Conservation (phyloP, 2,329 filamentous ascomycete genomes). For the Aulographum hederae region DNA sequence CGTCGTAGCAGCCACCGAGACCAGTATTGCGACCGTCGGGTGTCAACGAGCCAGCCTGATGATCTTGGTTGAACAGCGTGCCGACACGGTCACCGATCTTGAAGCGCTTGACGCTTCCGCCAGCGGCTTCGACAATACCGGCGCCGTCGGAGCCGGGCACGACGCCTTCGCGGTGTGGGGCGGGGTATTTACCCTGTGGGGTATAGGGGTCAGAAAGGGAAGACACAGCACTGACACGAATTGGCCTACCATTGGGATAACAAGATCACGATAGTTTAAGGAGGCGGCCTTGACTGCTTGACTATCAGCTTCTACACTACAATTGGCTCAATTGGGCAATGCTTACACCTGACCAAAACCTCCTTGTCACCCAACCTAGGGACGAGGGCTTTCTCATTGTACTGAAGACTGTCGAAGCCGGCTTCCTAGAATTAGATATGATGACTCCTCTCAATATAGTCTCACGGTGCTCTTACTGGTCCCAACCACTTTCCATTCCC, state of each 20-base stretch:
- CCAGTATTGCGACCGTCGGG: constrained; percentile 28
- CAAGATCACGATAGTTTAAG: constrained; percentile 31
- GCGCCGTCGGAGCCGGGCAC: constrained; percentile 33
- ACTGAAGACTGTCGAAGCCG: neutral
- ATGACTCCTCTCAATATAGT: too few species aligned
- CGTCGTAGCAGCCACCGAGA: constrained; percentile 50
- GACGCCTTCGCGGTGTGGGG: constrained; percentile 19
- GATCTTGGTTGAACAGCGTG: constrained; percentile 27
- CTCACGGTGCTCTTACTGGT: too few species aligned
- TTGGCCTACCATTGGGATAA: constrained; percentile 21
- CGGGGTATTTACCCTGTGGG: constrained; percentile 23
- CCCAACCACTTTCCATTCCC: too few species aligned
- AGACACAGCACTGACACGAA: neutral
- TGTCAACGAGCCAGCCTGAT: constrained; percentile 24
- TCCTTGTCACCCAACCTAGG: neutral
- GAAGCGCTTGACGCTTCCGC: constrained; percentile 36
- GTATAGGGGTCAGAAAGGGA: constrained; percentile 1
- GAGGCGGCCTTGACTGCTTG: constrained; percentile 23
- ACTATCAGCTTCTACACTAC: neutral
- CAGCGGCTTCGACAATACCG: constrained; percentile 32
- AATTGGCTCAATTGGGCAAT: neutral
- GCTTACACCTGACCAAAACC: neutral
- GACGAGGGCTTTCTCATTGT: neutral
- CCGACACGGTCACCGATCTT: constrained; percentile 38
- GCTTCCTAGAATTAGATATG: too few species aligned